Evolutionary conservation across 2,329 filamentous ascomycete species (phyloP), one percentile per base, ranked within the genome.

Genomic region (Canariomyces notabilis): DNA sequence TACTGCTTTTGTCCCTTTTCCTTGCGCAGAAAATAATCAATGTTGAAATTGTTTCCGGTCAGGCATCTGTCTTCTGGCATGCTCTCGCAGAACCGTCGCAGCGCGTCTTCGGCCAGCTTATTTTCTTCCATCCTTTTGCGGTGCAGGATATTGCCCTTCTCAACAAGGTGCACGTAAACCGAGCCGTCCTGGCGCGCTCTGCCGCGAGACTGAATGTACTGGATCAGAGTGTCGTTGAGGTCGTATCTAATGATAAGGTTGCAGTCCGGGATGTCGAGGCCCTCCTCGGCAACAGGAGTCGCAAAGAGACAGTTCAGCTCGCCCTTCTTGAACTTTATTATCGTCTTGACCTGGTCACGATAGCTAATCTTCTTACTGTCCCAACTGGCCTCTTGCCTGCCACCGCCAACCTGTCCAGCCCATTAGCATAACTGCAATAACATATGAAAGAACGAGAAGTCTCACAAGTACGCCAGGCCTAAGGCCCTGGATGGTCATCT

Each of bases 121-220:
- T 82, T 80, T 53, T 87, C 77, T 8, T 71, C 64, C 2, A 87
- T 61, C n/a, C 71, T 69, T 31, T 73, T 65, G 1, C 63, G 55
- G 40, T 95, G 85, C 0, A 70, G 68, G 11, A 63, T 53, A 57
- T 95, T 95, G 6, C 75, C 77, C 1, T 66, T 61, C 61, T 97
- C 90, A 2, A 88, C 63, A 86, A 98, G 90, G 58, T 87, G 87
- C 26, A 90, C 77, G 63, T 91, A 96, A 52, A 78, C 82, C 0
- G 93, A 97, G 44, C 84, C 76, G 1, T 69, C 65, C 58, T 89
- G 85, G 32, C 93, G 79, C 11, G 93, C 93, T 44, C 93, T 80
- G 0, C 93, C 93, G 52, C 89, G 80, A 12, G 90, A 96, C 64
- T 98, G 93, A 16, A 97, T 83, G 61, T 96, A 97, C 60, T 95